Evolutionary conservation across 305 asterid species (phyloP), one percentile per base, ranked within the genome.

Genomic region (Solanum aculeatissimum): DNA sequence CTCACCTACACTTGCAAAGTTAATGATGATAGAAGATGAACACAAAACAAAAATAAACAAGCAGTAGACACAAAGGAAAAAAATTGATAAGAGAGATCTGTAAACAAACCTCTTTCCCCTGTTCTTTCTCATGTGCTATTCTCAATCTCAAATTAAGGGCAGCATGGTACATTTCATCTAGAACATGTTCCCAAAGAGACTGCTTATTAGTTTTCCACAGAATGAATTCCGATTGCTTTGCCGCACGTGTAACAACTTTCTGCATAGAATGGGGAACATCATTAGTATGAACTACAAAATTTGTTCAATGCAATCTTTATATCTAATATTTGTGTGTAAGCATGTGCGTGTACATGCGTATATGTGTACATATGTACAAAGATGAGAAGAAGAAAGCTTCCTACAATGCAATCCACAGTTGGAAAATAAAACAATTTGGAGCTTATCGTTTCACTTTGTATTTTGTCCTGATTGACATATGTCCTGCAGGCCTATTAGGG

Each of bases 81-180:
- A 45, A 10, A 10, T 51, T 42, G 53, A 29, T n/a, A 68, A 27
- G 35, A 12, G 19, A 45, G 23, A 27, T 69, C 53, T 12, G n/a
- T 14, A 58, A 63, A 69, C 72, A 21, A 83, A 93, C 98, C 97
- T 96, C 97, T 86, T 93, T 94, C 65, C 85, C 92, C 84, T 87
- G 91, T 14, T 95, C 98, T 80, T 82, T 90, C 89, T 93, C 96
- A 21, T 92, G 90, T 62, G 90, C 77, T 78, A 91, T 87, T 90
- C 98, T 90, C 63, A 95, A 90, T 88, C 94, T 91, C 94, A 96
- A 84, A 87, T 96, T 96, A 79, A 96, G 88, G 49, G 94, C 93
- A 86, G 97, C 95, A 71, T 95, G 98, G 91, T 91, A 93, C 96
- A 95, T 92, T 85, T 96, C 98, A 82, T 96, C 97, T 29, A 95